Percentiles rank a stretch among this genome's conserved stretches.
phyloP scores from a whole-genome alignment of 2,329 filamentous ascomycete genomes.

The Corniculantispora saksenae region DNA sequence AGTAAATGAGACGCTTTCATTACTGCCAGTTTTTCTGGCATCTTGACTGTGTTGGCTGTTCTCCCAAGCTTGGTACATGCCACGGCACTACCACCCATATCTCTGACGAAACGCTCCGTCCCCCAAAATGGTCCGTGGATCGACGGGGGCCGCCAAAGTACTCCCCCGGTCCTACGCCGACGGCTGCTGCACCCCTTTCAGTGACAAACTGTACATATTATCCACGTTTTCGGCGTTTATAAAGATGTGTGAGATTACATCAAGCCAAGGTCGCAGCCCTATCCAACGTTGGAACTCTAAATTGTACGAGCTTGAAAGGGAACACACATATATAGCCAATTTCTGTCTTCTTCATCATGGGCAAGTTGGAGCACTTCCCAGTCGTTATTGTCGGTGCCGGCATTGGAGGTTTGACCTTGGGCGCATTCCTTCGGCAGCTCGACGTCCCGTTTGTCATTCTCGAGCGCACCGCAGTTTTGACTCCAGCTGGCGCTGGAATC shows the following conservation, averaged over 20 bases:
- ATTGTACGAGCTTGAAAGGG: background rate
- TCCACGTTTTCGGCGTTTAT: too few relatives aligned
- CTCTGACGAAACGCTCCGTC: background rate
- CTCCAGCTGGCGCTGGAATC: conserved; percentile 24
- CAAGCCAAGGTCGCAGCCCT: background rate
- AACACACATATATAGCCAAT: background rate
- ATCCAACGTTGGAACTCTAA: background rate
- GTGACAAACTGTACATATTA: background rate
- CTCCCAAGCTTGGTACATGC: background rate
- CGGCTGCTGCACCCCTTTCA: background rate
- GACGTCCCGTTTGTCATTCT: conserved; percentile 24
- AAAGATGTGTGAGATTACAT: background rate
- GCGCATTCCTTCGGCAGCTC: conserved; percentile 21
- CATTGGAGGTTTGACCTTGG: conserved; percentile 26
- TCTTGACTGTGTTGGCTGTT: background rate
- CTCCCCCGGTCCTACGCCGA: background rate
- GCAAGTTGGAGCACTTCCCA: background rate
- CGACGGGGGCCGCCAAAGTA: background rate
- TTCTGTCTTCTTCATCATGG: background rate
- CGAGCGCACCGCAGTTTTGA: conserved; percentile 20
- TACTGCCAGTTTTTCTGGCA: background rate
- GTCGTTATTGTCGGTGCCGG: conserved; percentile 28
- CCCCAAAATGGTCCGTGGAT: background rate
- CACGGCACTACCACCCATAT: background rate
- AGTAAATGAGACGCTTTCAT: too few relatives aligned